A percentile compares a stretch with the other conserved stretches of the same genome.
phyloP scores from a whole-genome alignment of 1,139 yeast genomes.

The Chernovozyma sophiae-reginae region DNA sequence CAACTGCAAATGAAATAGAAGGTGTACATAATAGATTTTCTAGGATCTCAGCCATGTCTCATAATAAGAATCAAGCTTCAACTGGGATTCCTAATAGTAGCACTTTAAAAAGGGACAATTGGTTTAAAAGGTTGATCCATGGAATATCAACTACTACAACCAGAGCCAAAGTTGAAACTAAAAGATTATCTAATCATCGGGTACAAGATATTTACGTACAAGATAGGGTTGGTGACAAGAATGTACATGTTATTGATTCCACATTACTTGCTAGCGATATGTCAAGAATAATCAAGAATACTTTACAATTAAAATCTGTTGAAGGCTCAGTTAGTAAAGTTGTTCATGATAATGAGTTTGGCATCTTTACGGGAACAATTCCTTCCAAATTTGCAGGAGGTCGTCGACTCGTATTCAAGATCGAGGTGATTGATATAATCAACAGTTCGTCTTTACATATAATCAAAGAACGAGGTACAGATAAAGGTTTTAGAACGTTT shows the following conservation, averaged over 20 bases:
- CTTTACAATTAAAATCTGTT: conserved; percentile 44
- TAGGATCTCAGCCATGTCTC: conserved; percentile 9
- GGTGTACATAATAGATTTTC: conserved; percentile 13
- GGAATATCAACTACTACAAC: conserved; percentile 18
- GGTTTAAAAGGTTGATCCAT: conserved; percentile 39
- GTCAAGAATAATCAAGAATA: conserved; percentile 32
- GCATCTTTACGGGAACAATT: conserved; percentile 42
- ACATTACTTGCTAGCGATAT: conserved; percentile 26
- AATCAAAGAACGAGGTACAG: conserved; percentile 61
- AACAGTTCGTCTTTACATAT: conserved; percentile 49
- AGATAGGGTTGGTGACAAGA: conserved; percentile 12
- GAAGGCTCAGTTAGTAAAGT: conserved; percentile 48
- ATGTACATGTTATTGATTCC: conserved; percentile 34
- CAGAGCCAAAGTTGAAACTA: conserved; percentile 8
- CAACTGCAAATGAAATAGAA: conserved; percentile 12
- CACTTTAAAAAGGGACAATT: conserved; percentile 18
- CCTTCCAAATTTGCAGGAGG: conserved; percentile 49
- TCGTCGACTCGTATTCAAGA: conserved; percentile 44
- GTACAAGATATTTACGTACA: conserved; percentile 8
- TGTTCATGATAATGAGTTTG: conserved; percentile 41
- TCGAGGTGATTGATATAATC: conserved; percentile 38
- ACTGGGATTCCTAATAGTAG: conserved; percentile 11
- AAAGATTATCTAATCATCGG: conserved; percentile 1
- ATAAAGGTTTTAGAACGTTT: conserved; percentile 57
- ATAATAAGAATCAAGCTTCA: conserved; percentile 9